Conservation (phyloP, 2,329 filamentous ascomycete species). For the Hortaea werneckii region DNA sequence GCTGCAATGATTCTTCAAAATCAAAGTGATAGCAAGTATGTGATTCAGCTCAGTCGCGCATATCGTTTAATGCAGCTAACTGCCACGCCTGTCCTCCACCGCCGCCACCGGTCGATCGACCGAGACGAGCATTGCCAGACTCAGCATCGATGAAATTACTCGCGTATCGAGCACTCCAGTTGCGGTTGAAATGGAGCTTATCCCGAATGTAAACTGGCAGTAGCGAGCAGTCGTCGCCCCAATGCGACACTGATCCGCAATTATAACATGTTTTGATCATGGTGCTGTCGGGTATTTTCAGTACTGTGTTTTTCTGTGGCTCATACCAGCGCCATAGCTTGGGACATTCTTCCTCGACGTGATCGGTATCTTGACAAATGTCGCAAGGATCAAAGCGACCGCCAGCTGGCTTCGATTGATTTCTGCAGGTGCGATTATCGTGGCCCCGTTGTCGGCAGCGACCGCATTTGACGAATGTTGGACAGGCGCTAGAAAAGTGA, state of each 20-base stretch:
- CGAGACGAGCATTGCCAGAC: background rate
- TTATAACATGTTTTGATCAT: conserved; percentile 13
- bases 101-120: no score
- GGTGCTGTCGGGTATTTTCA: background rate
- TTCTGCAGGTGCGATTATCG: conserved; percentile 2
- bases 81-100: no score
- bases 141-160: background rate
- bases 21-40: no score
- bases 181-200: background rate
- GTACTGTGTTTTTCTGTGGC: background rate
- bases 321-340: conserved; percentile 11
- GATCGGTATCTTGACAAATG: conserved; percentile 10
- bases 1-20: no score
- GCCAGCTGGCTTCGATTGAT: background rate
- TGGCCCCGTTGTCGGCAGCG: conserved; percentile 14
- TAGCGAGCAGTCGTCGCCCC: conserved; percentile 12
- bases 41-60: no score
- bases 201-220: conserved; percentile 4
- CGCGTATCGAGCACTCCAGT: background rate
- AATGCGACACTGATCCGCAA: conserved; percentile 9
- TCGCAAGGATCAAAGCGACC: conserved; percentile 12
- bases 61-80: no score
- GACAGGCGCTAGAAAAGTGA: conserved; percentile 10
- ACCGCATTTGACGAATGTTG: conserved; percentile 9
- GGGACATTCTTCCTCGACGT: conserved; percentile 18